Evolutionary conservation across 306 rosid species (phyloP), one percentile per base, ranked within the genome.

Genomic region (Vigna nakashimae): DNA sequence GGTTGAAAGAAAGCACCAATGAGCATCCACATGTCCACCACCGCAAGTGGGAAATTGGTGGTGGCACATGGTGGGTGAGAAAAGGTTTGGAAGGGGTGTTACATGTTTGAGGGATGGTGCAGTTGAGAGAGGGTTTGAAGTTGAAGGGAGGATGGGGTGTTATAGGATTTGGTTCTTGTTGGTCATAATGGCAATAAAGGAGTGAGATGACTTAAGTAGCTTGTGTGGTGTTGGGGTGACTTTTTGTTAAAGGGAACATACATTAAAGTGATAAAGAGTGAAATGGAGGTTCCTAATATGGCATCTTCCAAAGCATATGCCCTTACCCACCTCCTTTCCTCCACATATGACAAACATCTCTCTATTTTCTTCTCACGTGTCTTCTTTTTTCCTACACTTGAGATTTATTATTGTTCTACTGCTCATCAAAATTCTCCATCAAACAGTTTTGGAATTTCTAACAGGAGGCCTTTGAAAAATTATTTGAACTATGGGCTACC

Each of bases 301-400:
- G 98, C 85, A 95, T 95, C 98, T 95, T 91, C 92, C 89, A 78
- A 24, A 72, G 98, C 78, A 95, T 95, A 95, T 95, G 82, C 98
- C 87, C 65, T 85, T 85, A 73, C 83, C 80, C 79, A 86, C 84
- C 69, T 65, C 56, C 57, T 70, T 79, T 81, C 28, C 3, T 26
- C 28, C 28, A 26, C 28, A 26, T 26, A 26, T 26, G 28, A 26
- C 28, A 26, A 26, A 26, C 28, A 26, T 3, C 28, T 26, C 80
- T 83, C 87, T 89, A 66, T 58, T 79, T 63, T 71, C n/a, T 28
- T 73, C 45, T 69, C 80, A 75, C 69, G 46, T 65, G 76, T 74
- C 59, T 73, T 34, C 76, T 67, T 63, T 78, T 83, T 80, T 26
- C 22, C 65, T 60, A 59, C 76, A 48, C 68, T 24, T 15, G 28